A percentile compares a stretch with the other conserved stretches of the same genome.
These are phyloP conservation scores for Angomonas deanei DNA, from an alignment of 208 protist genomes.

Conservation along the genomic window DNA sequence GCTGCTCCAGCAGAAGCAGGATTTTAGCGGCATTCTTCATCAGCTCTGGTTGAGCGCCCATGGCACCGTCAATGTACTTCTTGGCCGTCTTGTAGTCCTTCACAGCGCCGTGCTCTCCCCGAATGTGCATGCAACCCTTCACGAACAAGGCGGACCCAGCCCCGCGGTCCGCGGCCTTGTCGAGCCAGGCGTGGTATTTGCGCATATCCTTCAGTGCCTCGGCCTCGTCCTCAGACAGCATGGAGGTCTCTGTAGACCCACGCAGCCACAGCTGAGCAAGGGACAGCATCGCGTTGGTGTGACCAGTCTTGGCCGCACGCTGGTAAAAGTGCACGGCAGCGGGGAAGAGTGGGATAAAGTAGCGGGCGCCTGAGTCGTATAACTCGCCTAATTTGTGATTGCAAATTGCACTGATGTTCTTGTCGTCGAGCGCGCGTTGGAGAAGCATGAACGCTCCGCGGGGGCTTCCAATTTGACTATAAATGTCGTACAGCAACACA, in stretches of 20 bases:
- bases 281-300: conserved; percentile 78
- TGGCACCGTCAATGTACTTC: conserved; percentile 62
- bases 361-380: conserved; percentile 74
- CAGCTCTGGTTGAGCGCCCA: conserved; percentile 56
- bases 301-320: conserved; percentile 74
- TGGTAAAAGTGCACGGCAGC: conserved; percentile 87
- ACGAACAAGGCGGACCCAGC: conserved; percentile 86
- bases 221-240: conserved; percentile 67
- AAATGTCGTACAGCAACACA: conserved; percentile 75
- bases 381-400: conserved; percentile 82
- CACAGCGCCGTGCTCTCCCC: conserved; percentile 70
- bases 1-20: conserved; percentile 49
- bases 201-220: conserved; percentile 48
- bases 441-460: conserved; percentile 70
- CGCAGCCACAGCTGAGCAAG: conserved; percentile 80
- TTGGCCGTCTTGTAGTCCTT: conserved; percentile 74
- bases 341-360: conserved; percentile 85
- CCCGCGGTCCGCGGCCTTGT: conserved; percentile 78
- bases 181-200: conserved; percentile 83
- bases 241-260: conserved; percentile 57
- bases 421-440: conserved; percentile 67
- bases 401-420: conserved; percentile 39
- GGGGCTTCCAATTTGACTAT: conserved; percentile 64
- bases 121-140: conserved; percentile 77
- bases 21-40: conserved; percentile 58